phyloP scores from a whole-genome alignment of 768 basidiomycete species.

The Mycena vulgaris region DNA sequence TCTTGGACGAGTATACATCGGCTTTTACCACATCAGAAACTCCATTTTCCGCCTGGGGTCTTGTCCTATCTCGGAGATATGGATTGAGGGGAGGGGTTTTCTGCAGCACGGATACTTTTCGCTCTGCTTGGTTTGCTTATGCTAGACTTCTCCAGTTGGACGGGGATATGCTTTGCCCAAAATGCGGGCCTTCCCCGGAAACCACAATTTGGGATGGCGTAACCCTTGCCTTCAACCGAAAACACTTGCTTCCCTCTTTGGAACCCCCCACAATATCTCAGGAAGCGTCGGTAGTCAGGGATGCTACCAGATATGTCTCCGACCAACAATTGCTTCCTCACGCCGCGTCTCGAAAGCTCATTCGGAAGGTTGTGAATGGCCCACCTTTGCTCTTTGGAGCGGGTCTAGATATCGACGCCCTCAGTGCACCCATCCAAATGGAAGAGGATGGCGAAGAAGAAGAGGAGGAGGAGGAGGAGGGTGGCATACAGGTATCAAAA shows the following conservation, averaged over 20 bases:
- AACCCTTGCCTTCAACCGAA: constrained; percentile 47
- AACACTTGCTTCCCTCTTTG: constrained; percentile 44
- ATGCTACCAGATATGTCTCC: constrained; percentile 12
- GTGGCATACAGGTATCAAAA: neutral
- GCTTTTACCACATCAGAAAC: no score
- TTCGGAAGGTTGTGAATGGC: neutral
- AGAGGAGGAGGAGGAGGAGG: neutral
- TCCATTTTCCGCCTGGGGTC: constrained; percentile 50
- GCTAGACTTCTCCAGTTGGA: constrained; percentile 42
- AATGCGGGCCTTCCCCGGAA: constrained; percentile 46
- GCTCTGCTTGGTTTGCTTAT: constrained; percentile 53
- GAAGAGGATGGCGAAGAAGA: neutral
- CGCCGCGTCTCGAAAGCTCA: neutral
- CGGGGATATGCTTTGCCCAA: constrained; percentile 45
- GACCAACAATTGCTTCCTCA: constrained; percentile 23
- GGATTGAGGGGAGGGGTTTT: constrained; percentile 36
- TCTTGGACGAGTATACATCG: constrained; percentile 53
- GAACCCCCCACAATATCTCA: constrained; percentile 45
- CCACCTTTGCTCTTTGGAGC: neutral
- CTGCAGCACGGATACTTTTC: constrained; percentile 47
- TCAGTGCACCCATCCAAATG: no score
- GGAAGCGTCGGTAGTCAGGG: constrained; percentile 19
- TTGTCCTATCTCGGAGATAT: constrained; percentile 43
- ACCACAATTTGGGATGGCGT: constrained; percentile 52
- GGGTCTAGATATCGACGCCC: no score